Base-by-base conservation (phyloP, 805 yeast genomes). In the Teunomyces funiuensis region DNA sequence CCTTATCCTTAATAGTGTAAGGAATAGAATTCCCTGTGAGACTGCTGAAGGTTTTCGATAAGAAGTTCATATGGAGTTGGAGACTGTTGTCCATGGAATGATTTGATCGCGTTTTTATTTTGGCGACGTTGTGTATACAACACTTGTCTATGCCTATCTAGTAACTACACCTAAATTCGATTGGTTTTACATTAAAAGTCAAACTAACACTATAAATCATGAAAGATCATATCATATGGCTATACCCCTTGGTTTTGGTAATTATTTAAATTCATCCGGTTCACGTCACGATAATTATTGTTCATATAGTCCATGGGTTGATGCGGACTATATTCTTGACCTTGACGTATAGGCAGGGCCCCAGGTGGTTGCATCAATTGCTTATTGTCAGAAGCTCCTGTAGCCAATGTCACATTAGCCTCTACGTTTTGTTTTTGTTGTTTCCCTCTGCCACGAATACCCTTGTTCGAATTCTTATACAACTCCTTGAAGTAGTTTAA, bases 401-500 rank as follows among this genome's bases (percentile, higher is more conserved):
- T 16, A 15, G 18, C 8, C 28, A 18, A 9, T 4, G 13, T 16
- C 11, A 18, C 8, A 5, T 13, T 19, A 5, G 34, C 6, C n/a
- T 30, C 34, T 18, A 16, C 6, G 19, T 31, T 31, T 10, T 8
- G 14, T 16, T 36, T 36, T 28, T 11, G 44, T 39, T 40, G 50
- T 47, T 80, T 86, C 4, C 97, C 97, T 44, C 97, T 77, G 19
- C 97, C 97, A 52, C 87, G 82, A 46, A 90, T 90, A 14, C 97
- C 97, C 55, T 88, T 80, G 57, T 90, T 90, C 33, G 93, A 79
- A 60, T 90, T 88, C 61, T 88, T 88, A 66, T 91, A 90, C 43
- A 90, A 71, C 28, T 80, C 77, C 31, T 89, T 82, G 63, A 90
- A 88, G 63, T 91, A 90, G 23, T 79, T 76, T 53, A 90, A 72